Conservation (phyloP, 148 eudicot genomes). For the Bassia scoparia region DNA sequence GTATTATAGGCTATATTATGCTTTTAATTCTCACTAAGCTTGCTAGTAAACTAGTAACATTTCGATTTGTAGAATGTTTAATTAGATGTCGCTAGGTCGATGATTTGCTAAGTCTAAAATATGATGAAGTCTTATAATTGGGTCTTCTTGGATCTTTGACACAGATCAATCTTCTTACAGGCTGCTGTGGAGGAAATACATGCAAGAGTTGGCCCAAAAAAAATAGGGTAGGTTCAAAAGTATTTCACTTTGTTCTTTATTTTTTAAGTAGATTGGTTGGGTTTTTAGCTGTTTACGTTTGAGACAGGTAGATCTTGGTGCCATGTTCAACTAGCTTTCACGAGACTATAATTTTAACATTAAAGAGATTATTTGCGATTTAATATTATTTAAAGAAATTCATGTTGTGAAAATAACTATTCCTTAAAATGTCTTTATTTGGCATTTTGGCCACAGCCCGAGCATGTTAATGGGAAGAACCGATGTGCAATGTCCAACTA, state of each 20-base stretch:
- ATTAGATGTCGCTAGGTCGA: neutral
- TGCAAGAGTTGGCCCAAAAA: slow-evolving; percentile 78
- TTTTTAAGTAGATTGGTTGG: neutral
- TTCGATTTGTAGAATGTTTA: neutral
- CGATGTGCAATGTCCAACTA: slow-evolving; percentile 89
- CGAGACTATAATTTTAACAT: too few species aligned
- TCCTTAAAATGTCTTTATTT: neutral
- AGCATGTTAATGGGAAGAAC: slow-evolving; percentile 59
- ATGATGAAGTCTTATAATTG: neutral
- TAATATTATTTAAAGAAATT: neutral
- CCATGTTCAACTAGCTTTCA: neutral
- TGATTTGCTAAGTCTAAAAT: neutral
- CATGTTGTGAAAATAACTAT: neutral
- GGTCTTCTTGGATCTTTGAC: slow-evolving; percentile 13
- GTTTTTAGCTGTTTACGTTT: neutral
- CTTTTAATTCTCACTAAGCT: neutral
- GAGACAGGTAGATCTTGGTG: neutral
- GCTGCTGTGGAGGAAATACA: slow-evolving; percentile 46
- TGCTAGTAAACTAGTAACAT: too few species aligned
- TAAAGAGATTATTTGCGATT: too few species aligned
- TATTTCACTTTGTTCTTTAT: neutral
- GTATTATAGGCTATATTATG: neutral
- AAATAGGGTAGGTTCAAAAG: slow-evolving; percentile 57
- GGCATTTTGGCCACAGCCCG: slow-evolving; percentile 40
- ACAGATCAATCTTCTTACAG: slow-evolving; percentile 59